phyloP scores from a whole-genome alignment of 2,329 filamentous ascomycete genomes.

The Colletotrichum nymphaeae region DNA sequence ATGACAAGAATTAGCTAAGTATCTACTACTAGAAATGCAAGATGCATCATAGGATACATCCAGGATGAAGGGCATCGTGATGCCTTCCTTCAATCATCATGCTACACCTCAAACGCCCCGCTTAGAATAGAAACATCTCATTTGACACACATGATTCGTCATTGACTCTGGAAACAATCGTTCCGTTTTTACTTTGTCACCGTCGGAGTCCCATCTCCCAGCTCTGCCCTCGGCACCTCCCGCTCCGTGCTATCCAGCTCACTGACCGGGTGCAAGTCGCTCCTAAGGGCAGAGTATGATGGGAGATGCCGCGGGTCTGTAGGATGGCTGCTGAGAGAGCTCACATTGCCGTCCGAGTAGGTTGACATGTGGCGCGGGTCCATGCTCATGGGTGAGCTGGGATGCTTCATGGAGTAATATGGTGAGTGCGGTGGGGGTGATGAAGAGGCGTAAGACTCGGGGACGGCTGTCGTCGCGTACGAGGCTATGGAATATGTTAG shows the following conservation, averaged over 20 bases:
- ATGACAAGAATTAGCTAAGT: background rate
- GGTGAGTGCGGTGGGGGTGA: conserved; percentile 28
- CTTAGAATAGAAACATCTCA: background rate
- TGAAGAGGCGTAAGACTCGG: conserved; percentile 1
- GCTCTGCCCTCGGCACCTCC: conserved; percentile 1
- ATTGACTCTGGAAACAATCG: background rate
- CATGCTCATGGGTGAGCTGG: background rate
- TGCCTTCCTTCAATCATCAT: background rate
- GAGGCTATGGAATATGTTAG: conserved; percentile 1
- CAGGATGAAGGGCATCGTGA: background rate
- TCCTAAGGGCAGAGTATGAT: background rate
- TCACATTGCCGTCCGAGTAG: conserved; percentile 23
- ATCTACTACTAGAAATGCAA: background rate
- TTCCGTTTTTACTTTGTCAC: background rate
- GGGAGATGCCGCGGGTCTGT: background rate
- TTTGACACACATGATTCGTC: background rate
- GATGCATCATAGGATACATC: too few species aligned
- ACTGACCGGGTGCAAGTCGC: conserved; percentile 24
- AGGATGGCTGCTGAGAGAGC: conserved; percentile 7
- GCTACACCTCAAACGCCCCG: background rate
- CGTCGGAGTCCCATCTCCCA: conserved; percentile 9
- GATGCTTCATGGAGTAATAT: conserved; percentile 19
- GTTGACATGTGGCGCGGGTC: conserved; percentile 20
- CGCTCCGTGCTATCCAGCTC: conserved; percentile 20
- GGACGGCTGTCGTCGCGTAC: conserved; percentile 15